Conservation (phyloP, 2,329 filamentous ascomycete species). For the Diaporthe vaccinii region DNA sequence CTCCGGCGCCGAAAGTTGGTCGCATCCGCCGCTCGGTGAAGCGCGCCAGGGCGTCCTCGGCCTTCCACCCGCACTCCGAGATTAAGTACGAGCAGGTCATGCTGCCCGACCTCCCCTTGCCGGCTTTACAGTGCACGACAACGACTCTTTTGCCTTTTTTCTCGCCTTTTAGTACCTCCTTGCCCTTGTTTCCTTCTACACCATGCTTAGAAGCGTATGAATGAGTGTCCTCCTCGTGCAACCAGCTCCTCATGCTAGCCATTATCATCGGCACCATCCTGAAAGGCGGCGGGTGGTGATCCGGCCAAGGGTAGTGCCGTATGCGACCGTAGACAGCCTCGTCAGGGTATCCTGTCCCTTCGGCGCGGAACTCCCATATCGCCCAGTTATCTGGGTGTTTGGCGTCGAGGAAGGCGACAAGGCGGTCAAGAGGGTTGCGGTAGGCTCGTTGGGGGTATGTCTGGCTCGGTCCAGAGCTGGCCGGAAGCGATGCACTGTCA, state of each 20-base stretch:
- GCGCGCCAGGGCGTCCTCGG: slow-evolving; percentile 65
- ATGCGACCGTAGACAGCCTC: slow-evolving; percentile 87
- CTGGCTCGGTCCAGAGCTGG: slow-evolving; percentile 88
- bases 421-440: slow-evolving; percentile 88
- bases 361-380: slow-evolving; percentile 98
- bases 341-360: slow-evolving; percentile 96
- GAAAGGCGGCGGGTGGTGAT: slow-evolving; percentile 97
- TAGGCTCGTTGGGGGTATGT: slow-evolving; percentile 94
- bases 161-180: slow-evolving; percentile 37
- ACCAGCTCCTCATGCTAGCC: slow-evolving; percentile 93
- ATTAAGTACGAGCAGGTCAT: slow-evolving; percentile 92
- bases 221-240: slow-evolving; percentile 64
- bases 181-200: slow-evolving; percentile 5
- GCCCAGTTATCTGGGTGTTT: slow-evolving; percentile 89
- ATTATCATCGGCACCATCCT: slow-evolving; percentile 88
- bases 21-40: slow-evolving; percentile 90
- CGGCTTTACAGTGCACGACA: slow-evolving; percentile 97
- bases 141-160: slow-evolving; percentile 70
- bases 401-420: slow-evolving; percentile 88
- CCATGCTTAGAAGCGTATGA: slow-evolving; percentile 40
- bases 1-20: slow-evolving; percentile 86
- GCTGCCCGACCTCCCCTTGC: slow-evolving; percentile 93
- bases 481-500: slow-evolving; percentile 56
- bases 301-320: slow-evolving; percentile 94
- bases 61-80: slow-evolving; percentile 78